A percentile compares a stretch with the other conserved stretches of the same genome.
Evolutionary conservation across 495 filamentous ascomycete species (phyloP).

Genomic region (Tuber umbilicatum): DNA sequence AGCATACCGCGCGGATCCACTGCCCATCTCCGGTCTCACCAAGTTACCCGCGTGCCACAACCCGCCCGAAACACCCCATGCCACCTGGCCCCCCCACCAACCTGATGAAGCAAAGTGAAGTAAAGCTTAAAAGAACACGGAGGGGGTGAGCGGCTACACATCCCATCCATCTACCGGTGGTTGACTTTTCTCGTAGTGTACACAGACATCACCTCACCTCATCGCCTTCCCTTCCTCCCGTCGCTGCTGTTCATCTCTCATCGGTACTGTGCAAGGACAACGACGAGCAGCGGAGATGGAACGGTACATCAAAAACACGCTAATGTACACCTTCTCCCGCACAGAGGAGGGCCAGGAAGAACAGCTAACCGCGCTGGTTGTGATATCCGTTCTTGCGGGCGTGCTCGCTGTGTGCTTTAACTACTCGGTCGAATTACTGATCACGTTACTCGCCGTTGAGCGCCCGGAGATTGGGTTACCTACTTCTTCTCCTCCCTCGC

Average conservation of each 20-base stretch:
- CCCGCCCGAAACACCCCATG: neutral
- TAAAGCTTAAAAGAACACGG: neutral
- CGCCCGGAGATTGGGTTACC: neutral
- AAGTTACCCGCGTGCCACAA: neutral
- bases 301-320: neutral
- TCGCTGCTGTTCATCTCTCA: neutral
- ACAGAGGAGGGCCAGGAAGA: neutral
- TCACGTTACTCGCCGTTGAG: neutral
- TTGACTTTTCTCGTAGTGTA: neutral
- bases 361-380: neutral
- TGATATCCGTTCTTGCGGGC: neutral
- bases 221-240: neutral
- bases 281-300: neutral
- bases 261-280: neutral
- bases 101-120: neutral
- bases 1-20: neutral
- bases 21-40: neutral
- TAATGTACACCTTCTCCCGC: slow-evolving; percentile 4
- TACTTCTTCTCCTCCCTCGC: neutral
- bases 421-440: neutral
- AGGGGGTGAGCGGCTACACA: neutral
- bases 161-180: neutral
- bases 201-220: neutral
- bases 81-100: neutral
- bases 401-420: neutral